Conservation (phyloP, 1,284 basidiomycete species). For the Flammula alnicola region DNA sequence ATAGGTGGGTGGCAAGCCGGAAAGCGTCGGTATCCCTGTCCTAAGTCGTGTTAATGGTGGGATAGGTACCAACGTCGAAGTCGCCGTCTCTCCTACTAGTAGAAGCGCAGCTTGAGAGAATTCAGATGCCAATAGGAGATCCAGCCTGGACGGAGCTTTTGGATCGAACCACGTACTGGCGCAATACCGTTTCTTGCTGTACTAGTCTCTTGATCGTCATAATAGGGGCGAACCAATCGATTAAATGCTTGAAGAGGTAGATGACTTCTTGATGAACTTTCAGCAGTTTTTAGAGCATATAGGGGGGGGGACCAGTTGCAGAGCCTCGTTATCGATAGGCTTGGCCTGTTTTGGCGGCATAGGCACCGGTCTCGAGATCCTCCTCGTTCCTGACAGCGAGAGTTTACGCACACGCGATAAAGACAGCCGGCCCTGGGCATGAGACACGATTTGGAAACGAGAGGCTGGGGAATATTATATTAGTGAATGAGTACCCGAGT, state of each 20-base stretch:
- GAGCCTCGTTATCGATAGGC: not conserved
- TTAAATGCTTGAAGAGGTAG: slow-evolving; percentile 49
- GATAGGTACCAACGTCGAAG: slow-evolving; percentile 19
- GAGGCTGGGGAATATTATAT: too few species aligned
- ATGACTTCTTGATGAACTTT: slow-evolving; percentile 46
- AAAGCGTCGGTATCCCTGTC: not conserved
- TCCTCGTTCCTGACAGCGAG: not conserved
- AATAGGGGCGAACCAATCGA: too few species aligned
- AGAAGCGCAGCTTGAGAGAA: not conserved
- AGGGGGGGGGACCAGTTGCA: slow-evolving; percentile 38
- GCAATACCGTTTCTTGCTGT: too few species aligned
- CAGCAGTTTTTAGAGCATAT: slow-evolving; percentile 60
- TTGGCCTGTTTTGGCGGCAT: not conserved
- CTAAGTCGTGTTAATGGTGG: not conserved
- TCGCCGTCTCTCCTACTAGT: slow-evolving; percentile 9
- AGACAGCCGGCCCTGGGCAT: too few species aligned
- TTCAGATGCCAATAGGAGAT: not conserved
- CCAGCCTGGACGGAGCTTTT: too few species aligned
- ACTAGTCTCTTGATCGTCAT: too few species aligned
- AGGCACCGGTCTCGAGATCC: slow-evolving; percentile 19
- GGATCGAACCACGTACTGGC: too few species aligned
- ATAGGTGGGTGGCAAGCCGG: slow-evolving; percentile 44
- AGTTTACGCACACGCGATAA: too few species aligned
- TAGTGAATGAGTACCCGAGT: too few species aligned
- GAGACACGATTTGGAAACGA: too few species aligned